Conservation (phyloP, 495 filamentous ascomycete genomes). For the Amorphotheca resinae region DNA sequence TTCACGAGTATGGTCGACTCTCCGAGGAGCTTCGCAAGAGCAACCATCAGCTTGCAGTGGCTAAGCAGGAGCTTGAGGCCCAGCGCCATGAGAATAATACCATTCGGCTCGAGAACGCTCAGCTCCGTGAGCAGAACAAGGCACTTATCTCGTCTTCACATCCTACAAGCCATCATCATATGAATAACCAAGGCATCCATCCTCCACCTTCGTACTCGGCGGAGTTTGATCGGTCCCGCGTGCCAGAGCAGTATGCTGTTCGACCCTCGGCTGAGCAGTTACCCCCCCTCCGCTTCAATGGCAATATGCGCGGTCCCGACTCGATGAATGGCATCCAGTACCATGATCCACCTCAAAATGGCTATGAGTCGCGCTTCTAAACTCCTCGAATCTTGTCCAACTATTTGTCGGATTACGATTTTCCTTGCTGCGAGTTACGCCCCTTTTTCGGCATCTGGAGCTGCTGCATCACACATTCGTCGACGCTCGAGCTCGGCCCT, state of each 20-base stretch:
- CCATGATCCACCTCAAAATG: conserved; percentile 32
- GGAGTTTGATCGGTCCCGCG: not conserved
- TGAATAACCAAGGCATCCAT: conserved; percentile 14
- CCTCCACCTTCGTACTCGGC: not conserved
- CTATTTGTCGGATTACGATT: not conserved
- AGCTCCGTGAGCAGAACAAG: conserved; percentile 25
- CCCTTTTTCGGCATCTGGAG: too few species aligned
- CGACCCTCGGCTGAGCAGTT: conserved; percentile 23
- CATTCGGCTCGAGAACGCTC: conserved; percentile 42
- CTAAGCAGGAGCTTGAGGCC: conserved; percentile 33
- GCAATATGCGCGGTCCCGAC: conserved; percentile 25
- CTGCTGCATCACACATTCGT: too few species aligned
- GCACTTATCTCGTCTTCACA: not conserved
- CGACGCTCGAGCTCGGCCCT: too few species aligned
- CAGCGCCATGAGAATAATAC: conserved; percentile 34
- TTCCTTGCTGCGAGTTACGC: not conserved
- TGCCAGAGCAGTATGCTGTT: not conserved
- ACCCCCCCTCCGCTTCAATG: conserved; percentile 32
- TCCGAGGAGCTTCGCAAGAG: not conserved
- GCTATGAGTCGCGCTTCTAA: conserved; percentile 14
- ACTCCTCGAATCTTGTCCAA: not conserved
- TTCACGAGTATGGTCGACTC: conserved; percentile 6
- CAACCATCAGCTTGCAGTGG: not conserved
- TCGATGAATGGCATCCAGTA: conserved; percentile 46
- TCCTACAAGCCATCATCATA: not conserved